Evolutionary conservation across 2,329 filamentous ascomycete genomes (phyloP), one percentile per base, ranked within the genome.

Genomic region (Penicillium sp.): DNA sequence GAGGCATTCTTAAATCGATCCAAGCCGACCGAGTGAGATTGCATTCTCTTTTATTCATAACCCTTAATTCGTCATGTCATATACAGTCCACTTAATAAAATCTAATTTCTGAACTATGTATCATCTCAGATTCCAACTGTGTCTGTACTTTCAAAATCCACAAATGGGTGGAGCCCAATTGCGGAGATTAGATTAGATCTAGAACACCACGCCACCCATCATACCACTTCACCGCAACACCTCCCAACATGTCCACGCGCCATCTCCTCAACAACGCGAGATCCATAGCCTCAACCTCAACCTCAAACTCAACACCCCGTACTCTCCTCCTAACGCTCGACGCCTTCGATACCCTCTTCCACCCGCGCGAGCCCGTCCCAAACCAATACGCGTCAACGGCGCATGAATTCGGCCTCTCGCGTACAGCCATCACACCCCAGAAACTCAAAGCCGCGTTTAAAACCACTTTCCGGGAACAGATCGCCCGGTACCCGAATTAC

Each of bases 261-360:
- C n/a, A 18, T 8, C 44, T 47, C 44, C 18, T 47, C 44, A 47
- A 31, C 12, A 46, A 47, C 20, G 27, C 44, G 9, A 15, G 33
- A 37, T 40, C 48, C 48, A 14, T 22, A 31, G 2, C 14, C 6
- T 20, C 25, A 20, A 33, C 12, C 27, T 18, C 26, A 4, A 14
- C 20, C 18, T 37, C 26, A 4, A 14, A 14, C 18, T 37, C 29
- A 5, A 27, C 18, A 3, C 41, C 25, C 6, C 66, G 67, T 3
- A 66, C 59, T 11, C 71, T 79, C 25, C 71, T 79, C 31, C 66
- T 79, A 20, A 78, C 77, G 31, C 63, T 79, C 40, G 77, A 79
- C 62, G 77, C 77, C 31, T 77, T 79, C 54, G 72, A 70, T 22
- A 79, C 77, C 3, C 57, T 79, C 46, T 79, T 78, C 61, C 61